Base-by-base conservation (phyloP, 345 rosid species). In the Leavenworthia alabamica region DNA sequence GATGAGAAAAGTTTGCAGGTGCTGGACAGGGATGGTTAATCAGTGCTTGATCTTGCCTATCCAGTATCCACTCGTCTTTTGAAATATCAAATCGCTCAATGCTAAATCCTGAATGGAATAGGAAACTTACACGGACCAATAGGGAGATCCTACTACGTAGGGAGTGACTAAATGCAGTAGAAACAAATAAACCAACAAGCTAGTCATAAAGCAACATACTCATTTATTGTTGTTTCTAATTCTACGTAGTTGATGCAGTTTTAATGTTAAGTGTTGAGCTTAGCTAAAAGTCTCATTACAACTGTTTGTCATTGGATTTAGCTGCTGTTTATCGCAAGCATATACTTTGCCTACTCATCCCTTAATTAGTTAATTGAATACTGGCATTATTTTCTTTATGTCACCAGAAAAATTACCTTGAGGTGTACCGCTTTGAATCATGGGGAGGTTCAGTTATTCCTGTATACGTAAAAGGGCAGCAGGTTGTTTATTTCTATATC, bases 381-480 rank as follows among this genome's bases (percentile, higher is more conserved):
- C 48, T 73, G 69, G 70, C 62, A 8, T 66, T 36, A 32, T 54
- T 57, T 51, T 53, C 49, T 74, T 50, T 77, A n/a, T 50, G 57
- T 74, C 43, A 26, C 66, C 82, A 92, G 98, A 89, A 81, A 83
- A 89, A 92, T 76, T 92, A 92, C 83, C 80, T 92, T 68, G 97
- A 92, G 61, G 81, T 92, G 59, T 92, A 92, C 66, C 85, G 85
- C 32, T 92, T 79, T 73, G 98, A 92, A 68, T 85, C 98, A n/a
- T 92, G 98, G 98, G 98, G 97, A 47, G 93, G 86, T 71, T 86
- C 93, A 61, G 66, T 92, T 86, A 89, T 92, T 75, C 94, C 99
- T 42, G 76, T 84, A 26, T 86, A 85, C 66, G 72, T 59, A 12
- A 58, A 67, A 57, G 99, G 99, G 68, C 96, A 89, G 73, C 96